A percentile compares a stretch with the other conserved stretches of the same genome.
Evolutionary conservation across 176 grass and related monocot genomes (phyloP).

Genomic region (Panicum miliaceum): DNA sequence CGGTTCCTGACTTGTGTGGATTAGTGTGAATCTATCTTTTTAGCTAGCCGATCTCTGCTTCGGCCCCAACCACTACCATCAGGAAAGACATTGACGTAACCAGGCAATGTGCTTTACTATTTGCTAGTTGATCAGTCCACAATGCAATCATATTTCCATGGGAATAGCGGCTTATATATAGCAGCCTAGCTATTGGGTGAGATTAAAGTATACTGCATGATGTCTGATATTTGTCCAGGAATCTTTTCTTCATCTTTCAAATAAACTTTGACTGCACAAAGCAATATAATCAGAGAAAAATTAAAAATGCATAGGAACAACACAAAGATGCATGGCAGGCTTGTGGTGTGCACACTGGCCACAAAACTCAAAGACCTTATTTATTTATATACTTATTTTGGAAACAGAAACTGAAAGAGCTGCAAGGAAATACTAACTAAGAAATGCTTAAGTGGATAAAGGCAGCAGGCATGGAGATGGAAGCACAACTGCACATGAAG

Average conservation of each 20-base stretch:
- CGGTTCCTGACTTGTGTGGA: neutral
- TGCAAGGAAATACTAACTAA: constrained; percentile 30
- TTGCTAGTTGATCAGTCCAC: constrained; percentile 14
- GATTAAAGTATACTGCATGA: constrained; percentile 25
- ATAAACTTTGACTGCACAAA: neutral
- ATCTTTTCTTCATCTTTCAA: constrained; percentile 29
- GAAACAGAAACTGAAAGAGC: neutral
- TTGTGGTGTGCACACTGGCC: constrained; percentile 25
- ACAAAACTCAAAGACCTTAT: constrained; percentile 26
- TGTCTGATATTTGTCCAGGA: constrained; percentile 23
- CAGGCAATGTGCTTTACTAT: neutral
- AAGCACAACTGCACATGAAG: constrained; percentile 39
- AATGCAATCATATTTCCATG: constrained; percentile 30
- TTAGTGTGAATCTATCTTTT: neutral
- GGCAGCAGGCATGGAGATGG: neutral
- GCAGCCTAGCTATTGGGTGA: neutral
- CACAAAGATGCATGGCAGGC: neutral
- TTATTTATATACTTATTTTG: neutral
- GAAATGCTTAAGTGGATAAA: constrained; percentile 22
- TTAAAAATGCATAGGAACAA: neutral
- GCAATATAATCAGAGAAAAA: neutral
- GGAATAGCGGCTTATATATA: neutral
- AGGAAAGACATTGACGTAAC: neutral
- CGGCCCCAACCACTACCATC: neutral
- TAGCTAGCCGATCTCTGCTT: neutral